These are phyloP conservation scores for Colletotrichum musicola DNA, from an alignment of 2,329 filamentous ascomycete genomes.

Conservation along the genomic window DNA sequence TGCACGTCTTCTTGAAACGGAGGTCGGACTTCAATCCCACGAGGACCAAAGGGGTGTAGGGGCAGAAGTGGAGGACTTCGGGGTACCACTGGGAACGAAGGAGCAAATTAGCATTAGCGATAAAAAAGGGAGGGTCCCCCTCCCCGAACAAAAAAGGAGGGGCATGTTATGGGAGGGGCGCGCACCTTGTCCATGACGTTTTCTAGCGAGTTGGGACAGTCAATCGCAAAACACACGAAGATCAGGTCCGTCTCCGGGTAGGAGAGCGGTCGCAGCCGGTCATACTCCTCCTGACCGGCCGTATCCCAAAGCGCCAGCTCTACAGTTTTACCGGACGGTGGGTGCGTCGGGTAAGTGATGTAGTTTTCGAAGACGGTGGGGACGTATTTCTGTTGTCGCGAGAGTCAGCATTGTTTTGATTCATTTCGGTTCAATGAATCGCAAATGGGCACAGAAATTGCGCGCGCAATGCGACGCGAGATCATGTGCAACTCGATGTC, in stretches of 20 bases:
- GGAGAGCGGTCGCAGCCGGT: constrained; percentile 92
- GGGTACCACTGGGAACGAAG: constrained; percentile 85
- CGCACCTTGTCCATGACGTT: constrained; percentile 98
- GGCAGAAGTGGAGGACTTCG: constrained; percentile 98
- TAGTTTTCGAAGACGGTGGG: constrained; percentile 99
- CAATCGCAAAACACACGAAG: constrained; percentile 99
- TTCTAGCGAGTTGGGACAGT: constrained; percentile 97
- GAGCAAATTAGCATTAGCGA: constrained; percentile 45
- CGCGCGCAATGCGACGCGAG: background rate
- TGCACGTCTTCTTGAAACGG: constrained; percentile 94
- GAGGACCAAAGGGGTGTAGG: constrained; percentile 94
- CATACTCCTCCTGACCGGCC: constrained; percentile 98
- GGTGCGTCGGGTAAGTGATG: constrained; percentile 95
- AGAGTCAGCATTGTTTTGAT: constrained; percentile 31
- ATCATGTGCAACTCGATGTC: background rate
- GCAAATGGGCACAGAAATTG: background rate
- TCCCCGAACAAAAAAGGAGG: constrained; percentile 11
- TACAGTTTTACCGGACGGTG: constrained; percentile 89
- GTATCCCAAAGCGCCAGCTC: constrained; percentile 99
- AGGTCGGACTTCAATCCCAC: constrained; percentile 98
- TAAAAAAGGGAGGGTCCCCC: constrained; percentile 10
- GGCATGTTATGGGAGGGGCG: constrained; percentile 25
- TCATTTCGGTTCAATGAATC: constrained; percentile 1
- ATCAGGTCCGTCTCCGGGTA: constrained; percentile 98
- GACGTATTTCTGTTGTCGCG: constrained; percentile 87